Evolutionary conservation across 1,284 basidiomycete species (phyloP).

Genomic region (Hemileia vastatrix): DNA sequence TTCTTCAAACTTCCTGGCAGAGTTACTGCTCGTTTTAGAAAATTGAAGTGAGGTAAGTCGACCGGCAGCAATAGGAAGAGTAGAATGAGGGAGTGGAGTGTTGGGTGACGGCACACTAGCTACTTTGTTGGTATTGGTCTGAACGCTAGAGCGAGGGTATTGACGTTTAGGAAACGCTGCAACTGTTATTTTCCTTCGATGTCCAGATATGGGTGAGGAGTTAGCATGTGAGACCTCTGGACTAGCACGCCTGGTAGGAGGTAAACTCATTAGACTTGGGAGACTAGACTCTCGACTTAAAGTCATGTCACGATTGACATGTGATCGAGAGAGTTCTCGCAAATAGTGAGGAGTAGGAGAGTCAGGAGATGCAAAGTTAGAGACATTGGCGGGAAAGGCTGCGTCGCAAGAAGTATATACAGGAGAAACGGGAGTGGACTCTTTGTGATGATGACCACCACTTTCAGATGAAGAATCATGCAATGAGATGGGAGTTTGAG

Average conservation of each 20-base stretch:
- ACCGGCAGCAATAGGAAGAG: neutral
- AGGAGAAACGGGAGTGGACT: too few species aligned
- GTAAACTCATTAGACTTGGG: constrained; percentile 23
- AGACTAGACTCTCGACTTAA: constrained; percentile 21
- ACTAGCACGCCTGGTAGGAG: constrained; percentile 13
- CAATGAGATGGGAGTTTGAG: too few species aligned
- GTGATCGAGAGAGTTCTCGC: too few species aligned
- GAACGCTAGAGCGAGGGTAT: neutral
- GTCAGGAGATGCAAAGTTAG: too few species aligned
- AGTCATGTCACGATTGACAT: too few species aligned
- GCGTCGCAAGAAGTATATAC: too few species aligned
- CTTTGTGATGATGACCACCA: too few species aligned
- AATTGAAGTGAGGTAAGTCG: constrained; percentile 6
- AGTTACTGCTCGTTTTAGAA: too few species aligned
- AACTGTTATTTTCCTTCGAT: neutral
- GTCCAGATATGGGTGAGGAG: neutral
- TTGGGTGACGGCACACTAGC: neutral
- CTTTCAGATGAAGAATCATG: too few species aligned
- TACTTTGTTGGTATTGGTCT: neutral
- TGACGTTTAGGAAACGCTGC: neutral
- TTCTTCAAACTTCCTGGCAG: constrained; percentile 20
- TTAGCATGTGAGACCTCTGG: constrained; percentile 6
- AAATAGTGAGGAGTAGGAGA: too few species aligned
- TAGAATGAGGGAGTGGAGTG: constrained; percentile 2
- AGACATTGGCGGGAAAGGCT: too few species aligned